These are phyloP conservation scores for Myriosclerotinia curreyana DNA, from an alignment of 2,329 filamentous ascomycete genomes.

Conservation along the genomic window DNA sequence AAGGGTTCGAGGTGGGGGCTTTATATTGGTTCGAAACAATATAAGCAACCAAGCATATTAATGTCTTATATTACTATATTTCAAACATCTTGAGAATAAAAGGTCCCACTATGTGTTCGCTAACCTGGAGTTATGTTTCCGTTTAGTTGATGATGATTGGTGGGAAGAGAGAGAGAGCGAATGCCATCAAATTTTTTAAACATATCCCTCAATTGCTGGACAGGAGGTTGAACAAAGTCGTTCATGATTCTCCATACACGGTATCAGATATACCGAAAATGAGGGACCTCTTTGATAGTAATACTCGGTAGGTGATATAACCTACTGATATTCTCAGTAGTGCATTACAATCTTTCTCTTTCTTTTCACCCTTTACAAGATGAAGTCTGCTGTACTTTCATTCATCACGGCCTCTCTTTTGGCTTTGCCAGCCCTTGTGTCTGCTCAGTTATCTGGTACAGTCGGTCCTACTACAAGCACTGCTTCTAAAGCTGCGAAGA, in stretches of 20 bases:
- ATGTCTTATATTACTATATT: no score
- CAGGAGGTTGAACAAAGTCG: neutral
- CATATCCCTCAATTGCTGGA: neutral
- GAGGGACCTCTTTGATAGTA: neutral
- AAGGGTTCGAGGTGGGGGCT: neutral
- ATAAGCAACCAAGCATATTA: no score
- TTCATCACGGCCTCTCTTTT: constrained; percentile 18
- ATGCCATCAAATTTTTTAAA: neutral
- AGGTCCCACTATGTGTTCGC: neutral
- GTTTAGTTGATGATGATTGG: neutral
- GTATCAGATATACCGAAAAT: constrained; percentile 8
- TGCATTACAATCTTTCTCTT: constrained; percentile 1
- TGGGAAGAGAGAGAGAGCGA: neutral
- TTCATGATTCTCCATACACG: neutral
- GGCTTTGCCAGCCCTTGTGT: constrained; percentile 22
- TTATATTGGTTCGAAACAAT: neutral
- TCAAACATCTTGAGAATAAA: neutral
- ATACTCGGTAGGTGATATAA: neutral
- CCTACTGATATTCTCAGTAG: neutral
- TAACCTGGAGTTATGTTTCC: neutral
- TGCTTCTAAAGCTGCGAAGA: constrained; percentile 30
- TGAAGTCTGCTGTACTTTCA: constrained; percentile 25
- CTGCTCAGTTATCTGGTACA: constrained; percentile 30
- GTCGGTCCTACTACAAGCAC: constrained; percentile 35
- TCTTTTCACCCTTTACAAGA: constrained; percentile 4